Evolutionary conservation across 495 filamentous ascomycete genomes (phyloP).

Genomic region (Penicillium crystallinum): DNA sequence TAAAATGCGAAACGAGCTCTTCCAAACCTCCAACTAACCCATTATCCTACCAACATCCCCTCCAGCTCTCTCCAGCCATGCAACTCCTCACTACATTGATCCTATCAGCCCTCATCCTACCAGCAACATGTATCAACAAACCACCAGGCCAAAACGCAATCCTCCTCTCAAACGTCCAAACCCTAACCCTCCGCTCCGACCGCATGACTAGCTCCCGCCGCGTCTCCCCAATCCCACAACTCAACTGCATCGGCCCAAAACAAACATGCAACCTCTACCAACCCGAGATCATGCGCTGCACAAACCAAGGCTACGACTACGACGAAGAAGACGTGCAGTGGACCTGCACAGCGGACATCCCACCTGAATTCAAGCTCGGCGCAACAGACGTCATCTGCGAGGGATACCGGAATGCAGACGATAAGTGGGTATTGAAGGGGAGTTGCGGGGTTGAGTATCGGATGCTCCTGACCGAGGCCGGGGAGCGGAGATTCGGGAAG

Average conservation of each 20-base stretch:
- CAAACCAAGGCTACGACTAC: conserved; percentile 71
- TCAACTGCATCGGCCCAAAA: conserved; percentile 70
- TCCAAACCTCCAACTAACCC: neutral
- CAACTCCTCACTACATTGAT: neutral
- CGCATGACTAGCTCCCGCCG: conserved; percentile 68
- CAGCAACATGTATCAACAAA: conserved; percentile 17
- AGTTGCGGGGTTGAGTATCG: conserved; percentile 93
- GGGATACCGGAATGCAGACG: conserved; percentile 69
- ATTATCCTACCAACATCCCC: too few species aligned
- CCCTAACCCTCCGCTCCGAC: conserved; percentile 66
- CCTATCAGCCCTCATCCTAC: conserved; percentile 22
- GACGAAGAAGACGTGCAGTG: conserved; percentile 72
- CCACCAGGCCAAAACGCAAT: conserved; percentile 54
- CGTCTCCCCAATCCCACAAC: conserved; percentile 69
- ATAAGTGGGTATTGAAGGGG: conserved; percentile 80
- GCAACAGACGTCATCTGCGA: conserved; percentile 90
- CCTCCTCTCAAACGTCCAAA: conserved; percentile 69
- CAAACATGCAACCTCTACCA: conserved; percentile 56
- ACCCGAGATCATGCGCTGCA: conserved; percentile 81
- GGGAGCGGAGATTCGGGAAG: conserved; percentile 63
- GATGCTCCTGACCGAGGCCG: conserved; percentile 72
- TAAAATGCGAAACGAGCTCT: neutral
- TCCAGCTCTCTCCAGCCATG: conserved; percentile 2
- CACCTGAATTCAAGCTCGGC: conserved; percentile 81
- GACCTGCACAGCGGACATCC: conserved; percentile 78